phyloP scores from a whole-genome alignment of 495 filamentous ascomycete species.

The Trichocladium antarcticum region DNA sequence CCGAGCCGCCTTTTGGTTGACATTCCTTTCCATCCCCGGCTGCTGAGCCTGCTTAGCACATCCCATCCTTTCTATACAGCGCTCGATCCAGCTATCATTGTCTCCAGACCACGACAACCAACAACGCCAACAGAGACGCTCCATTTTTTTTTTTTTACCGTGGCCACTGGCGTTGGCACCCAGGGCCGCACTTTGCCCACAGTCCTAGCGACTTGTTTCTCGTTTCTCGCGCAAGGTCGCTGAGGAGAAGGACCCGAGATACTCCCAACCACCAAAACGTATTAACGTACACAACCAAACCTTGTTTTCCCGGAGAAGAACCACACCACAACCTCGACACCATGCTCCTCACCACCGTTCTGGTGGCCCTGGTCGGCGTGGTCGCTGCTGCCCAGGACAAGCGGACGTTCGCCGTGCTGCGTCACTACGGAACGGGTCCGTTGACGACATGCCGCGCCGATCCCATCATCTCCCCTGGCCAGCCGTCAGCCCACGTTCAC shows the following conservation, averaged over 20 bases:
- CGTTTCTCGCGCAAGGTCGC: background rate
- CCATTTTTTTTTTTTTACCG: conserved; percentile 2
- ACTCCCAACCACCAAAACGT: background rate
- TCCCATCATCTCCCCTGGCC: conserved; percentile 52
- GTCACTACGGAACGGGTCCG: conserved; percentile 34
- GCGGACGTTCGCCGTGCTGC: conserved; percentile 37
- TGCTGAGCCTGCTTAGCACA: conserved; percentile 12
- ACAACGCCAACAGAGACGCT: background rate
- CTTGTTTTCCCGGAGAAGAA: background rate
- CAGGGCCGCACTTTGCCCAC: background rate
- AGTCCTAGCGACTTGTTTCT: conserved; percentile 19
- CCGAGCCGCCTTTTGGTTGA: background rate
- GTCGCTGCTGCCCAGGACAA: conserved; percentile 25
- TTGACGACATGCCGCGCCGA: conserved; percentile 51
- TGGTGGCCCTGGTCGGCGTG: conserved; percentile 18
- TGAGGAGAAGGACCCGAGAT: background rate
- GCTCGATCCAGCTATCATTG: conserved; percentile 1
- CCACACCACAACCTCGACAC: no score
- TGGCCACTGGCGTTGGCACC: conserved; percentile 10
- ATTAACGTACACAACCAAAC: no score
- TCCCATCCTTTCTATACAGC: conserved; percentile 4
- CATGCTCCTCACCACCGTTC: conserved; percentile 17
- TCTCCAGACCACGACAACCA: background rate
- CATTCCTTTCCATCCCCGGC: background rate
- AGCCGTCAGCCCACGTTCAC: conserved; percentile 51